A percentile compares a stretch with the other conserved stretches of the same genome.
These are phyloP conservation scores for Diaporthe longicolla DNA, from an alignment of 2,329 filamentous ascomycete species.

Conservation along the genomic window DNA sequence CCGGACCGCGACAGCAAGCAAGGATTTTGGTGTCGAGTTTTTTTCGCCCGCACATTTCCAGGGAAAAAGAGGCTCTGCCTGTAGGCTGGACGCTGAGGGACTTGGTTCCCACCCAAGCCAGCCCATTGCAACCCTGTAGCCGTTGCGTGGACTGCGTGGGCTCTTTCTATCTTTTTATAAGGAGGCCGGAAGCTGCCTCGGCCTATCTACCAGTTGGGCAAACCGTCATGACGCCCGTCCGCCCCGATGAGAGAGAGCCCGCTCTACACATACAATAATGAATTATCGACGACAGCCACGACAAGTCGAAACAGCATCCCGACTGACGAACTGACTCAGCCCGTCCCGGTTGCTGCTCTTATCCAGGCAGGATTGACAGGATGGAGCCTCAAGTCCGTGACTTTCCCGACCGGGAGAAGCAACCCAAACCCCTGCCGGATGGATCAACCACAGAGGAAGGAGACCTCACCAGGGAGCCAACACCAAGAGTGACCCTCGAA, in stretches of 20 bases:
- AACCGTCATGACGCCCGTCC: background rate
- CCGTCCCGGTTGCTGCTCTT: background rate
- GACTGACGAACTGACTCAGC: background rate
- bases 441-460: conserved; percentile 14
- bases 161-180: conserved; percentile 15
- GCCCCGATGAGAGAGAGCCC: background rate
- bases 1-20: background rate
- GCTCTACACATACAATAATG: background rate
- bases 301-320: background rate
- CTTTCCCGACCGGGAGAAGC: conserved; percentile 36
- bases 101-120: conserved; percentile 4
- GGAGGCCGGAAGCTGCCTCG: background rate
- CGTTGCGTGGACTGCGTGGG: conserved; percentile 6
- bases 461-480: conserved; percentile 6
- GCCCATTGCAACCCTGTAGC: conserved; percentile 1
- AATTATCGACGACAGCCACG: conserved; percentile 7
- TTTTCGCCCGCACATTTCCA: background rate
- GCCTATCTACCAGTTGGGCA: background rate
- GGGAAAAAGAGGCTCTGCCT: conserved; percentile 12
- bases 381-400: conserved; percentile 39
- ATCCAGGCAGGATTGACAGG: background rate
- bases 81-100: conserved; percentile 5
- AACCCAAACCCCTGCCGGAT: conserved; percentile 21
- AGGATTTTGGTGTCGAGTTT: background rate
- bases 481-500: conserved; percentile 42